These are phyloP conservation scores for Podospora australis DNA, from an alignment of 495 filamentous ascomycete genomes.

Conservation along the genomic window DNA sequence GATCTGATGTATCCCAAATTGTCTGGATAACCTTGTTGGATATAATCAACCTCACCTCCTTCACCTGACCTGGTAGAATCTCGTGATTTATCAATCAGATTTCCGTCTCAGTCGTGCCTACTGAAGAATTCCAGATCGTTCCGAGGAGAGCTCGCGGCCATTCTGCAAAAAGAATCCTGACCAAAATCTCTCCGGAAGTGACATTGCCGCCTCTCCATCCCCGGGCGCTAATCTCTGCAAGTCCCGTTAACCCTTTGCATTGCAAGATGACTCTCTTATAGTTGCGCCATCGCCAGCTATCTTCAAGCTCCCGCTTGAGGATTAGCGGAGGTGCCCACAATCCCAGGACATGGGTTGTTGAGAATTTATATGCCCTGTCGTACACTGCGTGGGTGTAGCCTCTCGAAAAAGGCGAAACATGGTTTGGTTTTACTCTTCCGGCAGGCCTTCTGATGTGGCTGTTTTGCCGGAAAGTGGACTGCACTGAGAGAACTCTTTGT, in stretches of 20 bases:
- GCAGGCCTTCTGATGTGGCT: neutral
- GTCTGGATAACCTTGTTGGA: no score
- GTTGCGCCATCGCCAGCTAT: neutral
- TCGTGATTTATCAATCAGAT: no score
- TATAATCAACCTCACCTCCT: no score
- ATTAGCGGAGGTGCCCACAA: neutral
- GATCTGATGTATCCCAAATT: no score
- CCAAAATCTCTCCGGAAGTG: no score
- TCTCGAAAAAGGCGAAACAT: neutral
- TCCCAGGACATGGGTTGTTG: neutral
- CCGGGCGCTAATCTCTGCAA: neutral
- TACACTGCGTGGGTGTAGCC: neutral
- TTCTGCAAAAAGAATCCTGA: no score
- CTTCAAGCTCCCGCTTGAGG: neutral
- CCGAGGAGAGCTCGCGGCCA: no score
- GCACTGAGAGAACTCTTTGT: neutral
- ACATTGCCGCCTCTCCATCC: neutral
- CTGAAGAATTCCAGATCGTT: no score
- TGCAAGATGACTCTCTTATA: neutral
- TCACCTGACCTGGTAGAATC: no score
- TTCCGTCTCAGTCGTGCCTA: no score
- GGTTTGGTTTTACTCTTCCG: neutral
- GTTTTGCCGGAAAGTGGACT: neutral
- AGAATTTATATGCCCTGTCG: neutral
- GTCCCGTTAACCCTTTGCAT: neutral